Evolutionary conservation across 2,329 filamentous ascomycete genomes (phyloP).

Genomic region (Pseudogymnoascus pannorum): DNA sequence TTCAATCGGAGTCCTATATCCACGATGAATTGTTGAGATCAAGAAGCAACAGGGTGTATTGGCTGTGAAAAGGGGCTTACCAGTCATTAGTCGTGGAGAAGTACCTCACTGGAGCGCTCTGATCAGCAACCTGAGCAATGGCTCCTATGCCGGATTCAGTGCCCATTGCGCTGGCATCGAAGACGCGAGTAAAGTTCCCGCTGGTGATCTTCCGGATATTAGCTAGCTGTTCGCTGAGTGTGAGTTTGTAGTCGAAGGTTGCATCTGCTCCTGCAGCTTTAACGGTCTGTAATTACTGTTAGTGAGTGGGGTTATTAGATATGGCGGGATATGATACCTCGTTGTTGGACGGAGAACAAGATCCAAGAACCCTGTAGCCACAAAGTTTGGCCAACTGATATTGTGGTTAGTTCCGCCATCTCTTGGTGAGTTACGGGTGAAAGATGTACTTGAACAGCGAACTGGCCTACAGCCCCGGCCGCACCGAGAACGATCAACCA

Average conservation of each 20-base stretch:
- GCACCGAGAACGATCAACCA: slow-evolving; percentile 34
- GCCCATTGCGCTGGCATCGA: slow-evolving; percentile 29
- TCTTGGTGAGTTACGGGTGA: not conserved
- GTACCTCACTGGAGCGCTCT: slow-evolving; percentile 24
- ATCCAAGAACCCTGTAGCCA: slow-evolving; percentile 33
- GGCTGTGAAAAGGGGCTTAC: slow-evolving; percentile 19
- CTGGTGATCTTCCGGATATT: slow-evolving; percentile 28
- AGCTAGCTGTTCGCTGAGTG: slow-evolving; percentile 27
- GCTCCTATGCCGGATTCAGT: slow-evolving; percentile 28
- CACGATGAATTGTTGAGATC: not conserved
- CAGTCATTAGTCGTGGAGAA: slow-evolving; percentile 31
- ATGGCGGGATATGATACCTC: not conserved
- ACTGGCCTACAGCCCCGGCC: slow-evolving; percentile 31
- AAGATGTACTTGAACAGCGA: slow-evolving; percentile 26
- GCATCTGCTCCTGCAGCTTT: slow-evolving; percentile 28
- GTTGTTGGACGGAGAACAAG: slow-evolving; percentile 29
- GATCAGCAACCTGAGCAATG: slow-evolving; percentile 20
- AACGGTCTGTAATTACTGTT: slow-evolving; percentile 24
- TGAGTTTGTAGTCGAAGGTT: slow-evolving; percentile 28
- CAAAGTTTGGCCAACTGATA: slow-evolving; percentile 29
- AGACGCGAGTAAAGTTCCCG: slow-evolving; percentile 29
- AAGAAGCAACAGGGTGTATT: not conserved
- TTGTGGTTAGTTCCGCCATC: not conserved
- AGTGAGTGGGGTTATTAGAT: not conserved
- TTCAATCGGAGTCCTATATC: slow-evolving; percentile 16